These are phyloP conservation scores for Acer yangbiense DNA, from an alignment of 345 rosid genomes.

Conservation along the genomic window DNA sequence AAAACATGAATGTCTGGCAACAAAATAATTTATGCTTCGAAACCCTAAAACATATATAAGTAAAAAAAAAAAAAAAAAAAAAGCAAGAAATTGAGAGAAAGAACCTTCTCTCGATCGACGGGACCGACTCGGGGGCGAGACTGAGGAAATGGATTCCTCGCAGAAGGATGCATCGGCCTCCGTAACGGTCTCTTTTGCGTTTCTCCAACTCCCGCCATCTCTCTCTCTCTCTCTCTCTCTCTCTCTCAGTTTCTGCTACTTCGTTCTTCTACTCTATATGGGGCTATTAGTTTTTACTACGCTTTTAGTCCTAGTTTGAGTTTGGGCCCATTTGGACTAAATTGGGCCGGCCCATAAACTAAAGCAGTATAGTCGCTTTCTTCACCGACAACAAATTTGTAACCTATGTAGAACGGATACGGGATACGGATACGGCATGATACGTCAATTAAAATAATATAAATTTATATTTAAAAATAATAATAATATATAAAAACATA, in stretches of 20 bases:
- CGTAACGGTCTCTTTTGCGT: conserved; percentile 60
- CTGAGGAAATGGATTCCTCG: conserved; percentile 59
- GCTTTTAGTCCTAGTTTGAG: no score
- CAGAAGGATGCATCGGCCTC: conserved; percentile 57
- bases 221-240: conserved; percentile 25
- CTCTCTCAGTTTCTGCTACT: conserved; percentile 16
- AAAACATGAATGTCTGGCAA: no score
- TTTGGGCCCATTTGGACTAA: not conserved
- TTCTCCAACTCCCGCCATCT: conserved; percentile 61
- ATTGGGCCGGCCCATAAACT: not conserved
- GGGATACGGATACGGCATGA: no score
- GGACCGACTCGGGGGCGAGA: conserved; percentile 63
- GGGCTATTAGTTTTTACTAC: not conserved
- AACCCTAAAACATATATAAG: conserved; percentile 29
- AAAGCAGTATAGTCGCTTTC: not conserved
- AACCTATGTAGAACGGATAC: no score
- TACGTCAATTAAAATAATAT: no score
- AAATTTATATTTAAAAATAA: no score
- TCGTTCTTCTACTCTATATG: not conserved
- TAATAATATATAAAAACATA: no score
- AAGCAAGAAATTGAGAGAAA: not conserved
- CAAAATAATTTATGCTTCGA: not conserved
- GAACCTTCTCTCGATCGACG: conserved; percentile 88
- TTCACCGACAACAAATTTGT: no score
- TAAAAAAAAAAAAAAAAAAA: not conserved